A percentile compares a stretch with the other conserved stretches of the same genome.
Evolutionary conservation across 2,329 filamentous ascomycete species (phyloP).

Genomic region (Pseudogymnoascus destructans): DNA sequence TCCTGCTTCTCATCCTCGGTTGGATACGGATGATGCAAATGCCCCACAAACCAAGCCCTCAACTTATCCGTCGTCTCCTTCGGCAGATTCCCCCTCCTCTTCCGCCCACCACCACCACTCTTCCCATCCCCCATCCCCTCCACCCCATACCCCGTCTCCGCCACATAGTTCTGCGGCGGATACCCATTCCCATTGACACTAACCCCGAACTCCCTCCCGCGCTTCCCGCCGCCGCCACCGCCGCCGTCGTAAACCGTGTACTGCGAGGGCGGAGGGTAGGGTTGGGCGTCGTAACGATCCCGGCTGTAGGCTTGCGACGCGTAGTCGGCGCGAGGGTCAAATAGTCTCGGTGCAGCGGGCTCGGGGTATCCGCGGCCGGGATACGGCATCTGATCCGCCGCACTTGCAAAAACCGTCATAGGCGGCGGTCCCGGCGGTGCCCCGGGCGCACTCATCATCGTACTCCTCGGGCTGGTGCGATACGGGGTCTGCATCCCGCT

Average conservation of each 20-base stretch:
- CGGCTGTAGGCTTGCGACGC: not conserved
- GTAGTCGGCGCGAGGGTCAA: not conserved
- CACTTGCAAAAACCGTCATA: not conserved
- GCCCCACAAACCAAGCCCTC: constrained; percentile 65
- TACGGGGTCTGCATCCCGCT: not conserved
- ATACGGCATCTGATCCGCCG: not conserved
- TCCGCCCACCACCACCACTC: constrained; percentile 30
- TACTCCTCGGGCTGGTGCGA: not conserved
- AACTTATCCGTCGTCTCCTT: constrained; percentile 78
- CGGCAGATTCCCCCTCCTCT: constrained; percentile 73
- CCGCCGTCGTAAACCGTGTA: not conserved
- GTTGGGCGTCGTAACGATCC: not conserved
- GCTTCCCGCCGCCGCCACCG: not conserved
- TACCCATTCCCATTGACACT: not conserved
- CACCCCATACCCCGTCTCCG: not conserved
- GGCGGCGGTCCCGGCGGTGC: not conserved
- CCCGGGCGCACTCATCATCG: not conserved
- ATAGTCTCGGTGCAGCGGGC: not conserved
- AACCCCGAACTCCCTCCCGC: not conserved
- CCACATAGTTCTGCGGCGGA: not conserved
- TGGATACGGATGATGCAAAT: constrained; percentile 71
- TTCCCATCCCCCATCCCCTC: constrained; percentile 23
- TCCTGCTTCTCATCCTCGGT: constrained; percentile 80
- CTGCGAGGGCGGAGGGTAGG: not conserved
- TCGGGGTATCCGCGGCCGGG: not conserved